Evolutionary conservation across 2,329 filamentous ascomycete genomes (phyloP), one percentile per base, ranked within the genome.

Genomic region (Cladosporium sp.): DNA sequence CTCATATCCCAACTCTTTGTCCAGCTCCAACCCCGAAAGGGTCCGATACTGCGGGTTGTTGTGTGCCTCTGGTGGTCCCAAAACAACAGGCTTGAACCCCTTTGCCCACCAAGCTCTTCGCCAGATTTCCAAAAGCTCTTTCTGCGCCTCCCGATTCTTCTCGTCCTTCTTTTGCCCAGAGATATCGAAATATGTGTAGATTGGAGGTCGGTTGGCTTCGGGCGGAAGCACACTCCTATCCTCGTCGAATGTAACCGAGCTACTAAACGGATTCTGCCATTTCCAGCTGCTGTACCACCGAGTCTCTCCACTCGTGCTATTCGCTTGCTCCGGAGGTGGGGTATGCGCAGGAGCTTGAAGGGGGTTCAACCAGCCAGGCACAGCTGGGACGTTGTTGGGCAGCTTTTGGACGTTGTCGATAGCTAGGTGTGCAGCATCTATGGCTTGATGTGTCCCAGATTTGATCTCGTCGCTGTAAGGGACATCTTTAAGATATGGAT

Each of bases 41-140:
- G 86, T 79, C 63, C 85, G 80, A 70, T 93, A 96, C 19, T 89
- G 75, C 1, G 89, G 89, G 68, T 96, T 94, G 68, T 85, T 86
- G 79, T 87, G 88, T 17, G 92, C 91, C 70, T 97, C 93, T 1
- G 83, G 84, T 15, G 85, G 82, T 51, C 89, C 87, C 57, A 97
- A 75, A 39, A 97, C 88, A 7, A 94, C 80, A 0, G 94, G 93
- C 61, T 81, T 85, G 75, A 97, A 97, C 10, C 93, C 94, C 67
- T 95, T 86, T 0, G 92, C 91, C 90, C 91, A 97, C 91, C 93
- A 97, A 2, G 93, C 92, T 45, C 91, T 83, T 60, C 92, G 83
- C 94, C 94, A 97, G 54, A 89, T 88, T 58, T 96, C 77, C 49
- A 97, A 80, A 59, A 97, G 76, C 58, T 87, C 83, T 68, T 87